Conservation (phyloP, 1,139 yeast genomes). For the Yamadazyma diospyri region DNA sequence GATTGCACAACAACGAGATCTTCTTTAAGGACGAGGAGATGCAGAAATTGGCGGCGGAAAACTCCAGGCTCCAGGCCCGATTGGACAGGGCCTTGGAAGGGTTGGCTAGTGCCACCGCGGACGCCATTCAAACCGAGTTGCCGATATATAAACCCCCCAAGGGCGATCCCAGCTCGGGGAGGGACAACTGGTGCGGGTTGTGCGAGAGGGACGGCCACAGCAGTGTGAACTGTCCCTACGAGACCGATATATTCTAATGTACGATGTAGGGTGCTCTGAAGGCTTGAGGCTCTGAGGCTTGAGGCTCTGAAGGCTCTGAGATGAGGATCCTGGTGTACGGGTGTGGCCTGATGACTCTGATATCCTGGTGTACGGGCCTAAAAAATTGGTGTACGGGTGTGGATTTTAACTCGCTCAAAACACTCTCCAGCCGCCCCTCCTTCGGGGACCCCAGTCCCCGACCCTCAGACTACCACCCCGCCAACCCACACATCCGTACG, state of each 20-base stretch:
- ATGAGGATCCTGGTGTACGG: too few relatives aligned
- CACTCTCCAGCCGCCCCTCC: too few relatives aligned
- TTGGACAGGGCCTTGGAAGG: slow-evolving; percentile 16
- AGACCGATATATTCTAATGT: slow-evolving; percentile 53
- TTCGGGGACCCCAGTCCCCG: too few relatives aligned
- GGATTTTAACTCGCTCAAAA: too few relatives aligned
- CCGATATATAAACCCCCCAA: slow-evolving; percentile 54
- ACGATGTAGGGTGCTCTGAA: too few relatives aligned
- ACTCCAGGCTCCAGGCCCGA: slow-evolving; percentile 18
- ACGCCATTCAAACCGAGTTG: slow-evolving; percentile 24
- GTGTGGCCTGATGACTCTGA: too few relatives aligned
- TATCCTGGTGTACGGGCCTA: too few relatives aligned
- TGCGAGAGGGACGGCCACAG: slow-evolving; percentile 91
- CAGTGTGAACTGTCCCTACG: slow-evolving; percentile 84
- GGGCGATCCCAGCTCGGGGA: slow-evolving; percentile 71
- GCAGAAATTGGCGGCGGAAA: slow-evolving; percentile 19
- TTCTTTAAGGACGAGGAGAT: slow-evolving; percentile 28
- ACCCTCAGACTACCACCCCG: too few relatives aligned
- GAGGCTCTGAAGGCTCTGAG: too few relatives aligned
- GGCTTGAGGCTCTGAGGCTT: too few relatives aligned
- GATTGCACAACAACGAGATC: slow-evolving; percentile 29
- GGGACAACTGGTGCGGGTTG: slow-evolving; percentile 82
- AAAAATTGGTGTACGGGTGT: too few relatives aligned
- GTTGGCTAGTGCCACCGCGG: slow-evolving; percentile 12
- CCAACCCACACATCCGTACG: too few relatives aligned